Conservation (phyloP, 768 basidiomycete species). For the Harrya chromipes region DNA sequence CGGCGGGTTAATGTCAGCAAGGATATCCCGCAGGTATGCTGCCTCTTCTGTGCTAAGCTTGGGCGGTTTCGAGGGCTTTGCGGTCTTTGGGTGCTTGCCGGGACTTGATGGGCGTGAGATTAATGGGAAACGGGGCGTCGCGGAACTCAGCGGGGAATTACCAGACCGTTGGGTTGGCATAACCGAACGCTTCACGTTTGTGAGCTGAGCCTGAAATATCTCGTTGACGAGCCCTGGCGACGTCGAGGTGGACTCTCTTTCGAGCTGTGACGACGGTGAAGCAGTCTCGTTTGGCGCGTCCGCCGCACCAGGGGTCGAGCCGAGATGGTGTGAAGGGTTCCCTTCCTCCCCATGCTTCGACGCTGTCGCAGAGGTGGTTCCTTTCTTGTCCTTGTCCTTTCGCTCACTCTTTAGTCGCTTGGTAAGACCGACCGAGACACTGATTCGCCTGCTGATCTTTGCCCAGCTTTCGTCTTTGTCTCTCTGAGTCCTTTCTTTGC, state of each 20-base stretch:
- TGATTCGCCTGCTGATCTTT: slow-evolving; percentile 63
- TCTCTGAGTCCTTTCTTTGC: slow-evolving; percentile 36
- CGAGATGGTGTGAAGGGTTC: slow-evolving; percentile 1
- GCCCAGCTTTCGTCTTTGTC: slow-evolving; percentile 52
- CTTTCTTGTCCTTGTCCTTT: slow-evolving; percentile 38
- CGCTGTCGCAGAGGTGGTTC: slow-evolving; percentile 11
- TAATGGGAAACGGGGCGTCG: slow-evolving; percentile 19
- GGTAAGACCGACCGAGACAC: slow-evolving; percentile 50
- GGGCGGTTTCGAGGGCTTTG: slow-evolving; percentile 45
- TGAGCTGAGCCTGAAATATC: slow-evolving; percentile 22
- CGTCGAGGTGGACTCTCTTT: slow-evolving; percentile 20
- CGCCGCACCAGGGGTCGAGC: slow-evolving; percentile 8
- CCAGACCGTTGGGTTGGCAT: slow-evolving; percentile 18
- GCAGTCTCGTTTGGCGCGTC: slow-evolving; percentile 2
- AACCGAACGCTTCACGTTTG: slow-evolving; percentile 26
- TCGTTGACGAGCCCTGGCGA: slow-evolving; percentile 28
- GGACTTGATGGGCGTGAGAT: slow-evolving; percentile 31
- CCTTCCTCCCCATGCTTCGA: slow-evolving; percentile 30
- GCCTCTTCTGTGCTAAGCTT: slow-evolving; percentile 56
- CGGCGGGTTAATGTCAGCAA: slow-evolving; percentile 57
- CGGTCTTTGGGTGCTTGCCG: slow-evolving; percentile 32
- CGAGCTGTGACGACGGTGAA: slow-evolving; percentile 6
- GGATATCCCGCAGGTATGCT: slow-evolving; percentile 64
- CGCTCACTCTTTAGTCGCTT: slow-evolving; percentile 35
- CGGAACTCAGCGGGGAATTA: slow-evolving; percentile 19